Conservation (phyloP, 1,284 basidiomycete genomes). For the Athelia sp. region DNA sequence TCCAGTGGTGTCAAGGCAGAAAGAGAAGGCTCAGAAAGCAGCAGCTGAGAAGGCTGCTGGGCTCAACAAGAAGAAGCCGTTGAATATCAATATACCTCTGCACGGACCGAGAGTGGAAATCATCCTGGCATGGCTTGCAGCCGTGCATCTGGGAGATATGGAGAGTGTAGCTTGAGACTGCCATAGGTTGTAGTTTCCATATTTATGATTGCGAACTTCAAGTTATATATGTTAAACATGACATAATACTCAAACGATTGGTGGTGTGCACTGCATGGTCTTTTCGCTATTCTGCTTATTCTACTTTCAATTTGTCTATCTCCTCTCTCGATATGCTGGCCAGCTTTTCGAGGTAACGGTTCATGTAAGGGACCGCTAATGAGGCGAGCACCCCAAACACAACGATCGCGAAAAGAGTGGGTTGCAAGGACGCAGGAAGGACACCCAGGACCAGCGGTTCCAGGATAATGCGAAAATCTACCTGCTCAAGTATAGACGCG, state of each 20-base stretch:
- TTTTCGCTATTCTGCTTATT: neutral
- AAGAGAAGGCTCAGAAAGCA: constrained; percentile 44
- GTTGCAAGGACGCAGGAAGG: constrained; percentile 49
- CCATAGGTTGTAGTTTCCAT: too few species aligned
- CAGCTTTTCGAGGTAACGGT: constrained; percentile 25
- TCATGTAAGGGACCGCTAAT: constrained; percentile 23
- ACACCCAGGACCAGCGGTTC: constrained; percentile 58
- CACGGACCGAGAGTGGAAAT: constrained; percentile 81
- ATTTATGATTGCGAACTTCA: neutral
- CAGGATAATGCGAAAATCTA: constrained; percentile 47
- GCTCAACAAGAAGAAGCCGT: constrained; percentile 46
- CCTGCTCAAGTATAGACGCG: constrained; percentile 14
- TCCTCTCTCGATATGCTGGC: constrained; percentile 31
- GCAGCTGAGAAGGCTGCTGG: constrained; percentile 41
- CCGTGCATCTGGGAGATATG: constrained; percentile 68
- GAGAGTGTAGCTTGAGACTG: constrained; percentile 37
- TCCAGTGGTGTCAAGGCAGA: constrained; percentile 57
- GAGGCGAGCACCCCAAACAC: constrained; percentile 24
- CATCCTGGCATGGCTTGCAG: constrained; percentile 75
- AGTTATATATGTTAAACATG: neutral
- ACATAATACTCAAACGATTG: neutral
- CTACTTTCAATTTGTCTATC: neutral
- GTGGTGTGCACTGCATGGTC: too few species aligned
- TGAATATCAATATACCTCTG: constrained; percentile 73
- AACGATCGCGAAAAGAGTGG: constrained; percentile 34